These are phyloP conservation scores for Calocera viscosa DNA, from an alignment of 768 basidiomycete species.

Conservation along the genomic window DNA sequence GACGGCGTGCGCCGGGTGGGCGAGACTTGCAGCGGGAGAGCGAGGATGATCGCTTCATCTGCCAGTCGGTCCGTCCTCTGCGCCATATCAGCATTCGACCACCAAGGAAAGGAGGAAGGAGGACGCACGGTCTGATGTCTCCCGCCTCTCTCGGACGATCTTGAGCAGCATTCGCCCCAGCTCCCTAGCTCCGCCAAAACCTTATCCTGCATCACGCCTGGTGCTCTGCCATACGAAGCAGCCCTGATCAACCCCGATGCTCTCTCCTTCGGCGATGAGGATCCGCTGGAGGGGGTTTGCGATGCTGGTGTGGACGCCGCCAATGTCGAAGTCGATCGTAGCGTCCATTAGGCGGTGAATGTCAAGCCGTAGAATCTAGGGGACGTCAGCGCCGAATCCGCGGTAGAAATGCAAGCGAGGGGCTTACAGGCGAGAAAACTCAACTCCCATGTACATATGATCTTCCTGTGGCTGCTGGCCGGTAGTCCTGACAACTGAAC, in stretches of 20 bases:
- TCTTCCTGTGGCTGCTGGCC: background rate
- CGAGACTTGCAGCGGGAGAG: constrained; percentile 59
- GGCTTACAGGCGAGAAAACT: too few species aligned
- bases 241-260: constrained; percentile 77
- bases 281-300: constrained; percentile 95
- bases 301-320: constrained; percentile 90
- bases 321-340: constrained; percentile 85
- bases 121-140: constrained; percentile 23
- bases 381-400: too few species aligned
- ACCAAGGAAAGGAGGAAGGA: too few species aligned
- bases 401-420: background rate
- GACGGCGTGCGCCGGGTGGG: constrained; percentile 51
- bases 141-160: constrained; percentile 63
- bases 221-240: constrained; percentile 94
- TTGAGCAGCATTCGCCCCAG: constrained; percentile 82
- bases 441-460: too few species aligned
- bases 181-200: constrained; percentile 77
- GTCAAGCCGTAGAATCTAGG: constrained; percentile 55
- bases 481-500: too few species aligned
- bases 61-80: too few species aligned
- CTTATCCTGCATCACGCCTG: constrained; percentile 80
- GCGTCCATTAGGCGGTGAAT: constrained; percentile 69
- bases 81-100: too few species aligned
- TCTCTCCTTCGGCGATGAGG: constrained; percentile 84
- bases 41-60: constrained; percentile 82